Conservation (phyloP, 495 filamentous ascomycete species). For the Echria macrotheca region DNA sequence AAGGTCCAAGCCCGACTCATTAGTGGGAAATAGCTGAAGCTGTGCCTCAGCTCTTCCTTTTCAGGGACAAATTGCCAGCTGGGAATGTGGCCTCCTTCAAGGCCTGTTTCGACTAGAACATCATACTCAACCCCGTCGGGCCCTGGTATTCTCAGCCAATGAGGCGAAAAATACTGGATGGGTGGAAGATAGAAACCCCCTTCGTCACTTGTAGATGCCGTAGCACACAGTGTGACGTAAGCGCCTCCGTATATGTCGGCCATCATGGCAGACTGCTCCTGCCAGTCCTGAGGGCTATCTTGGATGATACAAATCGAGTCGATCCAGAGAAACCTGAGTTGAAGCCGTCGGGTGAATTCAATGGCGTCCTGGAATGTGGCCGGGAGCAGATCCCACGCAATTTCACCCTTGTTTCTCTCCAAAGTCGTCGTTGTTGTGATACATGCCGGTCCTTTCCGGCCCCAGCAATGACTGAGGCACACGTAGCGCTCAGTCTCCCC, state of each 20-base stretch:
- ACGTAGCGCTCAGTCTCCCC: background rate
- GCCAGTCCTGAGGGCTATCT: background rate
- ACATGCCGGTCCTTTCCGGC: background rate
- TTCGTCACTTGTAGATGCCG: background rate
- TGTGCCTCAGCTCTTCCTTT: background rate
- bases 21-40: background rate
- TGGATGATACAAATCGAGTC: slow-evolving; percentile 9
- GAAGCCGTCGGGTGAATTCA: background rate
- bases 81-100: background rate
- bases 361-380: slow-evolving; percentile 3
- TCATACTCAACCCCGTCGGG: background rate
- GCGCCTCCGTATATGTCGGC: slow-evolving; percentile 1
- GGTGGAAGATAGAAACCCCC: background rate
- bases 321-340: slow-evolving; percentile 3
- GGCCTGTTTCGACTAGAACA: background rate
- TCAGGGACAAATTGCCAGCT: too few relatives aligned
- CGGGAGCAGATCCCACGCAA: background rate
- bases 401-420: background rate
- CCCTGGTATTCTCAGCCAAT: background rate
- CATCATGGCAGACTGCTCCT: background rate
- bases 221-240: background rate
- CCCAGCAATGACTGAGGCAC: slow-evolving; percentile 8
- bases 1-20: slow-evolving; percentile 1
- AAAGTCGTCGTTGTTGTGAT: background rate
- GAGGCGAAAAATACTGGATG: background rate